Conservation (phyloP, 1,284 basidiomycete species). For the Sanghuangporus weigelae region DNA sequence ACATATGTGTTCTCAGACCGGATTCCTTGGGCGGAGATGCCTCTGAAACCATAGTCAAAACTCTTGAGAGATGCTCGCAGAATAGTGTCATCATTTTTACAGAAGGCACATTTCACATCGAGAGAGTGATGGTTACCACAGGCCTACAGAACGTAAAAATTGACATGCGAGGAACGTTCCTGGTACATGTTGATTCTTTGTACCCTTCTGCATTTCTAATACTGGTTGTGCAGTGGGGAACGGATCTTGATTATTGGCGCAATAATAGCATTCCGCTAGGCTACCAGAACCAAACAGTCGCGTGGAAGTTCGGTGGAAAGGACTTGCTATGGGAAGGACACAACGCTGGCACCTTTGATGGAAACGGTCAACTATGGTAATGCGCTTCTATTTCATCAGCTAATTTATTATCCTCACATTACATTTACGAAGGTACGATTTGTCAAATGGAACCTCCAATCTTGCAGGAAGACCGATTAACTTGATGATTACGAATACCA, state of each 20-base stretch:
- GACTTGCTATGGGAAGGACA: slow-evolving; percentile 27
- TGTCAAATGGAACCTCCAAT: slow-evolving; percentile 26
- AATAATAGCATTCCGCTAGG: slow-evolving; percentile 26
- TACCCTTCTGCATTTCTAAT: not conserved
- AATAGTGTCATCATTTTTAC: slow-evolving; percentile 25
- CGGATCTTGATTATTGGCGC: slow-evolving; percentile 29
- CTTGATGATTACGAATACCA: slow-evolving; percentile 23
- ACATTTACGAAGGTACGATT: not conserved
- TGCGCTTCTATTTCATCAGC: not conserved
- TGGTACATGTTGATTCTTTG: slow-evolving; percentile 21
- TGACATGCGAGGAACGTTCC: slow-evolving; percentile 27
- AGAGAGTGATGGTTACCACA: slow-evolving; percentile 29
- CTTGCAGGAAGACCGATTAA: slow-evolving; percentile 29
- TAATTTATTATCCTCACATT: not conserved
- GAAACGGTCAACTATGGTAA: slow-evolving; percentile 32
- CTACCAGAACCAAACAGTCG: slow-evolving; percentile 28
- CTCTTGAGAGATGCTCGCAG: slow-evolving; percentile 25
- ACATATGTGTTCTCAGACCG: slow-evolving; percentile 25
- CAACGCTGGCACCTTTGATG: slow-evolving; percentile 29
- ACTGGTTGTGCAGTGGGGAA: slow-evolving; percentile 26
- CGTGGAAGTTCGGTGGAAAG: slow-evolving; percentile 30
- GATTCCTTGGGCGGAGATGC: slow-evolving; percentile 27
- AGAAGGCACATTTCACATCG: slow-evolving; percentile 28
- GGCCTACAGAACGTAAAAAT: slow-evolving; percentile 26
- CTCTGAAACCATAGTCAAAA: slow-evolving; percentile 26